Base-by-base conservation (phyloP, 164 flowering plant species). In the Paratinospora sagittata region DNA sequence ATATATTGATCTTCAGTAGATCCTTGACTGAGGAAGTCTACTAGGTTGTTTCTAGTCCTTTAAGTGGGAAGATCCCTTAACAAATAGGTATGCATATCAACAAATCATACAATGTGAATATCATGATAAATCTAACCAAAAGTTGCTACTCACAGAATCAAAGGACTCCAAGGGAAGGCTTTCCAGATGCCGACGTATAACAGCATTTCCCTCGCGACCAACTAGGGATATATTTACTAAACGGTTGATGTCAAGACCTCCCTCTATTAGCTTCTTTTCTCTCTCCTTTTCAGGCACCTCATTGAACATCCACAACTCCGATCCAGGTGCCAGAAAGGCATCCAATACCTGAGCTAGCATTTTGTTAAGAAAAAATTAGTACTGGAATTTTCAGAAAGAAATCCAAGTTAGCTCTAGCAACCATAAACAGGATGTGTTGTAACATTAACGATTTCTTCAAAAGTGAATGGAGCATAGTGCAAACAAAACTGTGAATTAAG, bases 301-400 rank as follows among this genome's bases (percentile, higher is more conserved):
- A 83, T 90, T 90, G 82, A 90, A 89, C 93, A 89, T 87, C 96
- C 93, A 90, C 69, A 89, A 83, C 79, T 90, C 96, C 63, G 96
- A 89, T 27, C 84, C 85, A 70, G 78, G 80, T 67, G 96, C 93
- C 77, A 90, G 76, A 78, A 79, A 90, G 34, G 96, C 96, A 75
- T 90, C 96, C 81, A 90, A 73, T 58, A 90, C 93, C 96, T 90
- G 77, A 75, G 75, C 64, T 33, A 76, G 34, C 66, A 78, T 17
- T 63, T 17, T 71, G 10, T 57, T 67, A 41, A 60, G 69, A 39
- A 69, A 33, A 21, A 1, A 60, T 36, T 45, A 67, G 58, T 21
- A 58, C 30, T 30, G 55, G 33, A 3, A 12, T 1, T 41, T 65
- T 58, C 5, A 52, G 13, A 24, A 57, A 16, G 21, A 0, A 39